Conservation (phyloP, 208 protist species). For the Leishmania major region DNA sequence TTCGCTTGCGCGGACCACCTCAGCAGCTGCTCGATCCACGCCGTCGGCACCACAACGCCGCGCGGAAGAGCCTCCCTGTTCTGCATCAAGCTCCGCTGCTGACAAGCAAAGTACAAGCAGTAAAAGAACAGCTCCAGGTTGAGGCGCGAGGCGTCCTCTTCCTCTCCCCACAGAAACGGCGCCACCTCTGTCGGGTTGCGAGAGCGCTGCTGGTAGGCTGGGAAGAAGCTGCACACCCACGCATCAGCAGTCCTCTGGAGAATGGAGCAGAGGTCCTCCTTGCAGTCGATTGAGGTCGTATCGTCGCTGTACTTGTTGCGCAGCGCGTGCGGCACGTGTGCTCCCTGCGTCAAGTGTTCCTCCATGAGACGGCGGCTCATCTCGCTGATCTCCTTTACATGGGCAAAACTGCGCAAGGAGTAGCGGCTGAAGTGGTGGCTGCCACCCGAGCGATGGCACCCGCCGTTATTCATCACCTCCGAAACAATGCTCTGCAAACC, state of each 20-base stretch:
- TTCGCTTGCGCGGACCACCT: slow-evolving; percentile 34
- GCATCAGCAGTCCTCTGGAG: slow-evolving; percentile 30
- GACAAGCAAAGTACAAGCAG: slow-evolving; percentile 56
- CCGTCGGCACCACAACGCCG: slow-evolving; percentile 57
- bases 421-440: slow-evolving; percentile 27
- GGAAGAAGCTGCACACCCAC: slow-evolving; percentile 61
- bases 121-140: slow-evolving; percentile 53
- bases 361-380: slow-evolving; percentile 40
- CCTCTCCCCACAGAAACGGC: slow-evolving; percentile 46
- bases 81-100: slow-evolving; percentile 44
- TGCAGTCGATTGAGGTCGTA: slow-evolving; percentile 12
- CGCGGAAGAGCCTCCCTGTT: slow-evolving; percentile 37
- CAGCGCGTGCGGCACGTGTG: slow-evolving; percentile 24
- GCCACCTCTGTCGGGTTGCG: slow-evolving; percentile 21
- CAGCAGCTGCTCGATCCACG: slow-evolving; percentile 60
- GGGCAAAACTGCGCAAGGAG: slow-evolving; percentile 16
- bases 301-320: slow-evolving; percentile 33
- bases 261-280: slow-evolving; percentile 18
- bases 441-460: slow-evolving; percentile 20
- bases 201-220: slow-evolving; percentile 35
- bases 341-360: slow-evolving; percentile 24
- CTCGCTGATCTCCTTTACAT: slow-evolving; percentile 24
- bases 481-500: slow-evolving; percentile 33
- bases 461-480: slow-evolving; percentile 31
- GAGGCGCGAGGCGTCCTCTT: slow-evolving; percentile 11